Percentiles rank a stretch among this genome's conserved stretches.
Evolutionary conservation across 225 moss, liverwort and hornwort species (phyloP).

Genomic region (Rhytidiadelphus loreus): DNA sequence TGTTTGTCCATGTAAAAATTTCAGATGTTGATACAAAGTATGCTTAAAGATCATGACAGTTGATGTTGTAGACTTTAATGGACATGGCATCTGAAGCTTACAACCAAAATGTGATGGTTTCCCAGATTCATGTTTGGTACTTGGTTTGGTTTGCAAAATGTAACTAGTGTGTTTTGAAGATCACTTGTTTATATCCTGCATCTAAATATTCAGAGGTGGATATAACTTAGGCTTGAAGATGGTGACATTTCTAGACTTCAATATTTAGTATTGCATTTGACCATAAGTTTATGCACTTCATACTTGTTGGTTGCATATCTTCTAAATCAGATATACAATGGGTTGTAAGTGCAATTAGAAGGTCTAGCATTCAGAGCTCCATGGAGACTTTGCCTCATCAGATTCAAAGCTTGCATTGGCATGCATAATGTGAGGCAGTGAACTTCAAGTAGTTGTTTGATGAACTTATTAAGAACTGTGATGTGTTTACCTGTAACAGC

Average conservation of each 20-base stretch:
- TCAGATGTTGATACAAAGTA: no score
- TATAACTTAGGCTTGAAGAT: background rate
- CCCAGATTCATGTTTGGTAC: background rate
- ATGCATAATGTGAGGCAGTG: background rate
- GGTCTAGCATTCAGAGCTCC: no score
- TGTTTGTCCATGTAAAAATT: background rate
- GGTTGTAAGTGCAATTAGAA: no score
- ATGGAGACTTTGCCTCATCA: no score
- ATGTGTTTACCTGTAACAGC: background rate
- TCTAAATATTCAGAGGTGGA: background rate
- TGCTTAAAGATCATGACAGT: background rate
- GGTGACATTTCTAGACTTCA: background rate
- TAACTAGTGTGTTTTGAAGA: background rate
- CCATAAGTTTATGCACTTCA: background rate
- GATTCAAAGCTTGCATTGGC: background rate
- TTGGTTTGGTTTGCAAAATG: background rate
- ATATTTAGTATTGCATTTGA: background rate
- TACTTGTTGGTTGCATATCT: background rate
- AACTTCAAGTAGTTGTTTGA: background rate
- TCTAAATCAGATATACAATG: background rate
- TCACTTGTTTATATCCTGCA: background rate
- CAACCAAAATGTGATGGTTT: background rate
- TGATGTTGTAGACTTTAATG: no score
- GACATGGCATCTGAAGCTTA: background rate
- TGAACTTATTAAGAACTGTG: background rate